Evolutionary conservation across 2,329 filamentous ascomycete genomes (phyloP).

Genomic region (Penicillium sp.): DNA sequence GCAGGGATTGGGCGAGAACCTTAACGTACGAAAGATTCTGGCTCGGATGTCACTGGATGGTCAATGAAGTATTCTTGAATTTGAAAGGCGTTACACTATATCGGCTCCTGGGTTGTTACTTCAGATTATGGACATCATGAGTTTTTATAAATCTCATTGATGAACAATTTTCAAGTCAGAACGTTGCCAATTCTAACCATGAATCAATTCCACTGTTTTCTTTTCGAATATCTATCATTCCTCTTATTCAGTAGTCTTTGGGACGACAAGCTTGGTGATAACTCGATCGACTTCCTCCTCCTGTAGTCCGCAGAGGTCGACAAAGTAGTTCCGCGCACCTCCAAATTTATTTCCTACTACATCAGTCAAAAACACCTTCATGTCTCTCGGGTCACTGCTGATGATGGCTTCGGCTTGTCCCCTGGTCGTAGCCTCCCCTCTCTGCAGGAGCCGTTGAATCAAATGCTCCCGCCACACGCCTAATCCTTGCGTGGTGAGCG

Average conservation of each 20-base stretch:
- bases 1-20: slow-evolving; percentile 6
- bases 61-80: background rate
- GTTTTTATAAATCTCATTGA: background rate
- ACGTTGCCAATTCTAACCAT: background rate
- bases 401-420: slow-evolving; percentile 12
- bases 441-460: slow-evolving; percentile 10
- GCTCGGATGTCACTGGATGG: slow-evolving; percentile 7
- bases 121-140: background rate
- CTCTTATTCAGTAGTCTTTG: background rate
- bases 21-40: background rate
- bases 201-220: background rate
- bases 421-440: slow-evolving; percentile 10
- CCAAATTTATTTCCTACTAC: background rate
- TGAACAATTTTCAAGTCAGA: background rate
- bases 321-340: slow-evolving; percentile 4
- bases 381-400: slow-evolving; percentile 9
- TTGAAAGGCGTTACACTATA: background rate
- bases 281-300: background rate
- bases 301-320: background rate
- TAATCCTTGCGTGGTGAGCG: slow-evolving; percentile 13
- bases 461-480: slow-evolving; percentile 14
- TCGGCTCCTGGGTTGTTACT: background rate
- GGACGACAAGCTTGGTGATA: background rate
- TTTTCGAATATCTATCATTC: no score
- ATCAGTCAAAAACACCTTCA: slow-evolving; percentile 8